These are phyloP conservation scores for Neodidymelliopsis sp. DNA, from an alignment of 2,329 filamentous ascomycete species.

Conservation along the genomic window DNA sequence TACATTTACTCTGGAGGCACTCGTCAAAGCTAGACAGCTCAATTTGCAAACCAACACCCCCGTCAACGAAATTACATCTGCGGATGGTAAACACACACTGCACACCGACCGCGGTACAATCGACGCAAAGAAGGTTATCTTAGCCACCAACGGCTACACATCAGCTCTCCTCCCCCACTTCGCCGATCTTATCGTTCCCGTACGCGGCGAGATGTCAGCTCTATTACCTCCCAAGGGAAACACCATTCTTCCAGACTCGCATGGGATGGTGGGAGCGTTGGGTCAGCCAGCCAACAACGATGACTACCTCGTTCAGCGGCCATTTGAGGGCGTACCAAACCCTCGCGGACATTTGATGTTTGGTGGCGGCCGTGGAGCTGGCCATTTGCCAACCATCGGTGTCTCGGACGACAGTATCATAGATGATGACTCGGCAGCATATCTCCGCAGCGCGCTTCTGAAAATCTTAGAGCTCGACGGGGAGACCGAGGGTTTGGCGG, in stretches of 20 bases:
- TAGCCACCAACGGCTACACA: slow-evolving; percentile 87
- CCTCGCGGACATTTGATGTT: slow-evolving; percentile 69
- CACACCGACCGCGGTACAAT: slow-evolving; percentile 75
- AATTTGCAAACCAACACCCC: slow-evolving; percentile 80
- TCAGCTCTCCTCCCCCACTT: slow-evolving; percentile 75
- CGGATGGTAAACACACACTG: slow-evolving; percentile 62
- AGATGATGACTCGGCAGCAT: slow-evolving; percentile 63
- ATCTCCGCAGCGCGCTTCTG: slow-evolving; percentile 59
- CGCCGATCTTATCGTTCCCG: slow-evolving; percentile 76
- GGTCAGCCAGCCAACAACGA: slow-evolving; percentile 61
- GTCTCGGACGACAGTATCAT: slow-evolving; percentile 67
- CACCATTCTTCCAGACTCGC: slow-evolving; percentile 63
- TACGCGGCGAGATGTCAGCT: slow-evolving; percentile 75
- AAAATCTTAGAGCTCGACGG: slow-evolving; percentile 46
- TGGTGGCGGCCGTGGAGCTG: slow-evolving; percentile 70
- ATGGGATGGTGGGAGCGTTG: slow-evolving; percentile 67
- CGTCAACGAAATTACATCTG: slow-evolving; percentile 53
- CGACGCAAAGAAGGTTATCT: slow-evolving; percentile 68
- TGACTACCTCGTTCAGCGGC: slow-evolving; percentile 78
- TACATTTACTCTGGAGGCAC: slow-evolving; percentile 70
- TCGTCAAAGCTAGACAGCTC: slow-evolving; percentile 61
- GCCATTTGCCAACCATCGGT: slow-evolving; percentile 59
- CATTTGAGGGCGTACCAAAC: slow-evolving; percentile 53
- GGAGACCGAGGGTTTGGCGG: slow-evolving; percentile 48
- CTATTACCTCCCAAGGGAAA: slow-evolving; percentile 63